Base-by-base conservation (phyloP, 2,329 filamentous ascomycete species). In the Ophiostoma ips region DNA sequence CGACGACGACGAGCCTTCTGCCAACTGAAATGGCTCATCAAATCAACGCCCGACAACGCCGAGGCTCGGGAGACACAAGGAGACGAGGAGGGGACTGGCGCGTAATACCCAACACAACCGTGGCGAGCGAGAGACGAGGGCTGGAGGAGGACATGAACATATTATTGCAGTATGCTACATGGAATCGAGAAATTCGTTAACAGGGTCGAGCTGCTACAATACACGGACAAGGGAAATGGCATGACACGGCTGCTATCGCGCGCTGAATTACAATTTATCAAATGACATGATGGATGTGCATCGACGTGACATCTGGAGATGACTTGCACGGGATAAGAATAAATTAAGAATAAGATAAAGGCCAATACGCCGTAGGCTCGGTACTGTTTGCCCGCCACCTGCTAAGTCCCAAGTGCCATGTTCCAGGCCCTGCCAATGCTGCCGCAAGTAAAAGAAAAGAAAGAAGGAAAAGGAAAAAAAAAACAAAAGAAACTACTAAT, bases 1-100 rank as follows among this genome's bases (percentile, higher is more conserved):
- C 10, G 88, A 94, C 54, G 89, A 95, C 45, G 83, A 86, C 34
- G 81, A 84, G 52, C 68, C 71, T 31, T 62, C 66, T 16, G 37
- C 19, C 40, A 49, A 55, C 41, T 41, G 52, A 34, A 28, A 28
- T 28, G 24, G 24, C 24, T 28, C 8, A n/a, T n/a, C n/a, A n/a
- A n/a, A n/a, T n/a, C n/a, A n/a, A n/a, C n/a, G n/a, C n/a, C n/a
- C n/a, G n/a, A n/a, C 46, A n/a, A 40, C 15, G 41, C 12, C 19
- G 31, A 44, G 19, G 34, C 34, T 19, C 15, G 10, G 19, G 38
- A n/a, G 21, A 36, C 16, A 33, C 34, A 28, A 12, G 34, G n/a
- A 46, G n/a, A n/a, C 16, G n/a, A 35, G 8, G 41, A 10, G 18
- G 24, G 5, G 9, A n/a, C 16, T 37, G 24, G 41, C 5, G 43